Evolutionary conservation across 1,284 basidiomycete genomes (phyloP).

Genomic region (Phylloboletellus chloephorus): DNA sequence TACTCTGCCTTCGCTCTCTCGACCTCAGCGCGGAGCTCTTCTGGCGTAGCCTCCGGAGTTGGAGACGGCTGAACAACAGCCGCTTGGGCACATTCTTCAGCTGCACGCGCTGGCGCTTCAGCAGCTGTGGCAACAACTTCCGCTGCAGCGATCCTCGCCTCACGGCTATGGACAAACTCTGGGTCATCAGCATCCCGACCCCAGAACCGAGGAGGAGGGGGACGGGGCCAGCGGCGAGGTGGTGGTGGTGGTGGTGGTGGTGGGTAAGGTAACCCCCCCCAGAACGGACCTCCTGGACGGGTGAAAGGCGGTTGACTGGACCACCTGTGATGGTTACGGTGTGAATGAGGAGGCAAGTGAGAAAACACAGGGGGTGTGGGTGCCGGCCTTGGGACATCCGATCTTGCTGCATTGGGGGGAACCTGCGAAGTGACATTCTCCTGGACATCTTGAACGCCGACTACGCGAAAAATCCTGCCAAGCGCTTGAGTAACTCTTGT

Average conservation of each 20-base stretch:
- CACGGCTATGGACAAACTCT: constrained; percentile 2
- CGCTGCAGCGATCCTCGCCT: constrained; percentile 7
- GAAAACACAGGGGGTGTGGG: constrained; percentile 9
- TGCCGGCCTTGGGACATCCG: constrained; percentile 5
- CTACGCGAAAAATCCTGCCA: constrained; percentile 48
- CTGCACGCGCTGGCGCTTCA: constrained; percentile 12
- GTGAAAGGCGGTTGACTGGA: constrained; percentile 14
- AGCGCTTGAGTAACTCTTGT: constrained; percentile 59
- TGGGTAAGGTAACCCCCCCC: constrained; percentile 10
- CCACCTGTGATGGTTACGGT: constrained; percentile 25
- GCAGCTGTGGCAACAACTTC: constrained; percentile 17
- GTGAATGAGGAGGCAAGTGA: constrained; percentile 13
- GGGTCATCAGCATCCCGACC: constrained; percentile 7
- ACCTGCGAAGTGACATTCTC: constrained; percentile 5
- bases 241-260: constrained; percentile 17
- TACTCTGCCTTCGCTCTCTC: constrained; percentile 64
- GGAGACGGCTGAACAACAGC: constrained; percentile 1
- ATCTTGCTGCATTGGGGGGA: not conserved
- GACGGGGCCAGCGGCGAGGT: constrained; percentile 21
- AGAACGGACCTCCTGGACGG: constrained; percentile 10
- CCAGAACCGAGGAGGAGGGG: constrained; percentile 27
- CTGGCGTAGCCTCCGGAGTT: constrained; percentile 20
- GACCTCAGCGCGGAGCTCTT: constrained; percentile 53
- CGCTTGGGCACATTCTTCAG: constrained; percentile 3
- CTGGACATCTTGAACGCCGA: constrained; percentile 34